Evolutionary conservation across 2,329 filamentous ascomycete genomes (phyloP).

Genomic region (Ophiosphaerella herpotricha): DNA sequence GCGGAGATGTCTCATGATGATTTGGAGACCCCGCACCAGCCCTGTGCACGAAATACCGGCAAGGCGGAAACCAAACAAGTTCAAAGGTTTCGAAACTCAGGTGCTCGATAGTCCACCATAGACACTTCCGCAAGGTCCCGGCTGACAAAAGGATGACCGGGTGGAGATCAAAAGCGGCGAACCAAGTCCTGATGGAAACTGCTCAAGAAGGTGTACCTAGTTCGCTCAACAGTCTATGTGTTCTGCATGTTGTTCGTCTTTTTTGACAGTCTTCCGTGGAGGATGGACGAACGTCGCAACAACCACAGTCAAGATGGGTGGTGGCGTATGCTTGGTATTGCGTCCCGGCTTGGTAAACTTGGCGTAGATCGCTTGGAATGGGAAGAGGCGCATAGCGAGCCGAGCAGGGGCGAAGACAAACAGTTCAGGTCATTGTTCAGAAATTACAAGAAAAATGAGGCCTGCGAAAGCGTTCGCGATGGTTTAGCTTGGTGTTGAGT

Average conservation of each 20-base stretch:
- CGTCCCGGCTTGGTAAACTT: conserved; percentile 31
- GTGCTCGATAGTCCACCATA: not conserved
- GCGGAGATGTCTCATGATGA: conserved; percentile 9
- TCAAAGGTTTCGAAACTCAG: not conserved
- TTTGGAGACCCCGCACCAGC: conserved; percentile 25
- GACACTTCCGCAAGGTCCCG: not conserved
- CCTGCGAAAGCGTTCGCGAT: not conserved
- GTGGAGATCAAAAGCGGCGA: not conserved
- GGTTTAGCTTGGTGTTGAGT: conserved; percentile 3
- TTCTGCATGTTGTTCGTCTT: not conserved
- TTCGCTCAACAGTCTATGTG: not conserved
- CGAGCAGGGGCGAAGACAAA: not conserved
- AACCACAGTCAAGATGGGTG: conserved; percentile 13
- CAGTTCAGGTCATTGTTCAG: not conserved
- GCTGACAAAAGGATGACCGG: not conserved
- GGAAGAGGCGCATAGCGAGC: not conserved
- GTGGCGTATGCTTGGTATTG: conserved; percentile 23
- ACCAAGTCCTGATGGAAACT: not conserved
- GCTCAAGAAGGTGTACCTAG: not conserved
- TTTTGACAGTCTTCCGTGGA: not conserved
- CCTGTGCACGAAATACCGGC: conserved; percentile 18
- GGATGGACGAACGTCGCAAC: conserved; percentile 13
- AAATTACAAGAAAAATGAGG: not conserved
- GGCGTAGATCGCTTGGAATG: conserved; percentile 13
- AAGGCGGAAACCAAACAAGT: conserved; percentile 8